phyloP scores from a whole-genome alignment of 371 early-diverging fungal species.

The Circinella minor region DNA sequence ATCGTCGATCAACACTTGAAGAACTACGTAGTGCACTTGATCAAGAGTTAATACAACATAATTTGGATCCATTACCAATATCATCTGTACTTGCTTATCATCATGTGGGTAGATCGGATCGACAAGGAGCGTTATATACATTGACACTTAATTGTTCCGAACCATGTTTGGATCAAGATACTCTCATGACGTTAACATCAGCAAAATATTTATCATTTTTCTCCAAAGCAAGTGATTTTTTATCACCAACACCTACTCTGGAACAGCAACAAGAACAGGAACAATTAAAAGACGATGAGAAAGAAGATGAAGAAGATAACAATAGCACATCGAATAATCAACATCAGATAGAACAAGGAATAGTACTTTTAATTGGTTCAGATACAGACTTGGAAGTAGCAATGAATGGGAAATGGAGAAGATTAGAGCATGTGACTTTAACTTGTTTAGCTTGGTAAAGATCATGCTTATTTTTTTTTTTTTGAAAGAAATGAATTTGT shows the following conservation, averaged over 20 bases:
- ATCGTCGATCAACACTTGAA: conserved; percentile 7
- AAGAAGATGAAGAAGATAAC: background rate
- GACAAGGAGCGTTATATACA: conserved; percentile 19
- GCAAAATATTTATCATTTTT: conserved; percentile 15
- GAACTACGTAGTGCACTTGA: conserved; percentile 13
- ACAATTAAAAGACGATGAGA: too few species aligned
- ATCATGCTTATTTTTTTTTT: background rate
- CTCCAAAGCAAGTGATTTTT: conserved; percentile 8
- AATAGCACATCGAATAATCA: background rate
- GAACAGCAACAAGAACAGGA: too few species aligned
- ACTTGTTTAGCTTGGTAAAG: conserved; percentile 20
- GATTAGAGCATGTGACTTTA: conserved; percentile 19
- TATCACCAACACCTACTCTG: background rate
- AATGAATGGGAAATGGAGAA: conserved; percentile 19
- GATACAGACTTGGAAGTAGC: conserved; percentile 17
- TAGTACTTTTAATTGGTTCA: conserved; percentile 17
- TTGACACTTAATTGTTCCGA: conserved; percentile 15
- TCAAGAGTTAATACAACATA: background rate
- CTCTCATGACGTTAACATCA: conserved; percentile 11
- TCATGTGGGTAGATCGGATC: conserved; percentile 11
- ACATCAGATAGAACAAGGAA: conserved; percentile 2
- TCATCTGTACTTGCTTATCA: conserved; percentile 20
- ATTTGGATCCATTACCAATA: conserved; percentile 12
- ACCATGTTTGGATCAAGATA: conserved; percentile 16
- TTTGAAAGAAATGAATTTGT: background rate